Base-by-base conservation (phyloP, 129 eudicot genomes). In the Flaveria robusta region DNA sequence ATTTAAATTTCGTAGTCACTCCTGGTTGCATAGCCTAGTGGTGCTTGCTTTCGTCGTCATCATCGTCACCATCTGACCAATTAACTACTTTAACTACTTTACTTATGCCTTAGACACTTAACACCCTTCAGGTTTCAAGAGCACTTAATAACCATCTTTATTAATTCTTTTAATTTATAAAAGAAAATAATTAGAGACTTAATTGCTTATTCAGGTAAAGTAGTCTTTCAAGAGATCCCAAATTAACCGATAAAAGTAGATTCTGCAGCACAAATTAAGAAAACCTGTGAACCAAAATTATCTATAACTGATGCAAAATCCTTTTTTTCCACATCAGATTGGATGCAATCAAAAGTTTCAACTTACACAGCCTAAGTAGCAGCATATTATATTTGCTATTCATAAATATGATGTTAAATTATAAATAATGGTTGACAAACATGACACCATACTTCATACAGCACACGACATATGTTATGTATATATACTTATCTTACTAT, bases 331-430 rank as follows among this genome's bases (percentile, higher is more conserved):
- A 79, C 10, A 39, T 79, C 55, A 79, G 77, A 49, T 47, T 62
- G 66, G 72, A 64, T 65, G 78, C 56, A 79, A 72, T 67, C 60
- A 79, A 24, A 68, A 79, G 83, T 79, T 47, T 65, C 55, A 79
- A 65, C 45, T 79, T 79, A 72, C 78, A 72, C 39, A 72, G 71
- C 74, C 81, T 37, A 23, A 77, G 54, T 77, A 19, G 3, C 66
- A 79, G 78, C 83, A 63, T 51, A 68, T 34, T 34, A 72, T 72
- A 64, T 66, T 63, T 63, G 72, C 81, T 81, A 63, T 75, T 70
- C 71, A 81, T 74, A 74, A 27, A 43, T 34, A 73, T 60, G 23
- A 78, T 23, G 34, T 19, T 18, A 20, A 18, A 16, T 34, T 23
- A 79, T 72, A 20, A 75, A 74, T 41, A 59, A 75, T 81, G 66